A percentile compares a stretch with the other conserved stretches of the same genome.
phyloP scores from a whole-genome alignment of 768 basidiomycete species.

The Pulveroboletus sp. region DNA sequence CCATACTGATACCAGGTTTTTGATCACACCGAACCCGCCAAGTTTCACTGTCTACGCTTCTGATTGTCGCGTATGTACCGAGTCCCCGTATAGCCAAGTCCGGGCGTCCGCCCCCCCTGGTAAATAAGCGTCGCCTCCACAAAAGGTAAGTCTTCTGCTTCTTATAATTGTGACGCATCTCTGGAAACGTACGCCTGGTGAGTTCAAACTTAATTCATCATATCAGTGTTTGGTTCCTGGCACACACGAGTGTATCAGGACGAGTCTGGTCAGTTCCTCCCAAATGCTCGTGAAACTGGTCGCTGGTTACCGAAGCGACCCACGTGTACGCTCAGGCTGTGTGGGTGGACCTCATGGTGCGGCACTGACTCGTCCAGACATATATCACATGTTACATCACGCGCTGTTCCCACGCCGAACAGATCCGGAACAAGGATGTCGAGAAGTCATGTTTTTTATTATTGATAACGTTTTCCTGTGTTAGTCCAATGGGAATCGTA shows the following conservation, averaged over 20 bases:
- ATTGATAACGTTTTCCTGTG: conserved; percentile 7
- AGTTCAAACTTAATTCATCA: conserved; percentile 5
- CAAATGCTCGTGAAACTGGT: background rate
- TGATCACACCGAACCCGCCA: too few relatives aligned
- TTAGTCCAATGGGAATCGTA: conserved; percentile 2
- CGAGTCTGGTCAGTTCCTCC: too few relatives aligned
- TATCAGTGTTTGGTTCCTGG: background rate
- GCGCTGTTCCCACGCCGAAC: conserved; percentile 11
- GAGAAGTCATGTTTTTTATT: conserved; percentile 19
- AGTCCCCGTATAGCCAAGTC: background rate
- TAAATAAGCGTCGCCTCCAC: conserved; percentile 20
- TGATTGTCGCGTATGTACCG: conserved; percentile 7
- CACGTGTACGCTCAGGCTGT: conserved; percentile 9
- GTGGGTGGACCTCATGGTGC: conserved; percentile 18
- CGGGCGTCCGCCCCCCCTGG: background rate
- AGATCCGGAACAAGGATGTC: conserved; percentile 19
- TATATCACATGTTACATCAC: conserved; percentile 4
- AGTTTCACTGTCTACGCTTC: background rate
- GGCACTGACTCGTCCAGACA: background rate
- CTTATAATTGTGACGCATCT: background rate
- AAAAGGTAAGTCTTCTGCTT: conserved; percentile 1
- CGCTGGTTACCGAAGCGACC: background rate
- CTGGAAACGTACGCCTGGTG: background rate
- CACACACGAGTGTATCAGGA: too few relatives aligned
- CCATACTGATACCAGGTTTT: too few relatives aligned